Conservation (phyloP, 306 rosid species). For the Oxytropis ochrocephala region DNA sequence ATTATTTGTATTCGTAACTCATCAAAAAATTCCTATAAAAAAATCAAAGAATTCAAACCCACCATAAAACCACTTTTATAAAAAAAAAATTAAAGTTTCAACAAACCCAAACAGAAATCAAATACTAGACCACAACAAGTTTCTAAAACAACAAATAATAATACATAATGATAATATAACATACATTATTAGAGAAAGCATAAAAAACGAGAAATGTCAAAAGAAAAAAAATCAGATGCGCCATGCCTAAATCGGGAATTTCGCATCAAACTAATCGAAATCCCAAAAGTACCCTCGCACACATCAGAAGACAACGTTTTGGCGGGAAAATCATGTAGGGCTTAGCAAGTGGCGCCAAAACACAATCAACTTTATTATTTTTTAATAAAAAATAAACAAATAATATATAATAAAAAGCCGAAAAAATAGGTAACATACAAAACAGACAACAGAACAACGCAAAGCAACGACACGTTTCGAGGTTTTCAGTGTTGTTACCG, state of each 20-base stretch:
- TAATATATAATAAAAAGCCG: neutral
- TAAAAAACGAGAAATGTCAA: neutral
- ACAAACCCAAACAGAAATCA: too few species aligned
- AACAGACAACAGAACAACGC: neutral
- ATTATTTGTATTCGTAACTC: too few species aligned
- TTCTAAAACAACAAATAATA: too few species aligned
- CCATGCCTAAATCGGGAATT: neutral
- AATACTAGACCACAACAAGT: too few species aligned
- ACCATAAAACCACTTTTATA: neutral
- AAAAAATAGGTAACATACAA: neutral
- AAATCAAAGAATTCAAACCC: neutral
- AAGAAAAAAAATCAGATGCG: neutral
- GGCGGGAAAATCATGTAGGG: constrained; percentile 30
- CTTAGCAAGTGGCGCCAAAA: constrained; percentile 27
- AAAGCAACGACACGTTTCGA: neutral
- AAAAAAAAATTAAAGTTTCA: too few species aligned
- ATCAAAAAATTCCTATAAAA: too few species aligned
- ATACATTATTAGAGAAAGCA: too few species aligned
- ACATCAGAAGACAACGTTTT: neutral
- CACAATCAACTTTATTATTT: neutral
- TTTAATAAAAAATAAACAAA: neutral
- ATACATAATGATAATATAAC: too few species aligned
- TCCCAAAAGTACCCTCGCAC: neutral
- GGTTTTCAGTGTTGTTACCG: neutral
- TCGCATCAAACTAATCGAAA: neutral